Conservation (phyloP, 495 filamentous ascomycete species). For the Daldinia grandis region DNA sequence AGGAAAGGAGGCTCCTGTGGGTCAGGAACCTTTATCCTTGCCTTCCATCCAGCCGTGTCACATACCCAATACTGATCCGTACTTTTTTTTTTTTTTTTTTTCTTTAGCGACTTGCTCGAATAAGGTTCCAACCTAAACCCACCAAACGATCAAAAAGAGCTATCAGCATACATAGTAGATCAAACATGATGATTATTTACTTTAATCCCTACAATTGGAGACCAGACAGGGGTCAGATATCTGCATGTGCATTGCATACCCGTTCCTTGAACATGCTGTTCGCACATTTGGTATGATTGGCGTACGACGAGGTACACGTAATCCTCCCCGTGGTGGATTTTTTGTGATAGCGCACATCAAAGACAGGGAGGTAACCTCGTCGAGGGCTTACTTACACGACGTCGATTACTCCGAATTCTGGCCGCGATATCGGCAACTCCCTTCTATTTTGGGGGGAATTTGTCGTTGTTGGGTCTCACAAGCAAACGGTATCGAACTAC, state of each 20-base stretch:
- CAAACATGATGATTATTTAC: background rate
- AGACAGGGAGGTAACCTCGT: slow-evolving; percentile 13
- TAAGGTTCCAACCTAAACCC: background rate
- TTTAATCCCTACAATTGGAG: background rate
- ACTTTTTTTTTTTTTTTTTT: background rate
- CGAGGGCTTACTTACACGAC: slow-evolving; percentile 16
- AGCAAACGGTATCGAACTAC: slow-evolving; percentile 10
- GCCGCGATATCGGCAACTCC: slow-evolving; percentile 29
- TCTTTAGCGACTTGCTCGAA: background rate
- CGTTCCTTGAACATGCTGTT: slow-evolving; percentile 11
- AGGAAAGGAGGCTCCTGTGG: background rate
- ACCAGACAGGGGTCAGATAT: background rate
- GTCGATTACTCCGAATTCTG: slow-evolving; percentile 29
- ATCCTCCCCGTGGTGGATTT: slow-evolving; percentile 11
- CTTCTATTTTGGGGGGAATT: background rate
- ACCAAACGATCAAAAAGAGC: background rate
- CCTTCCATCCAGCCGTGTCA: background rate
- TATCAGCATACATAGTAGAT: background rate
- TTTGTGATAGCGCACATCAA: slow-evolving; percentile 10
- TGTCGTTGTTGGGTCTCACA: slow-evolving; percentile 3
- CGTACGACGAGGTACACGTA: slow-evolving; percentile 30
- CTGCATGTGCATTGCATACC: slow-evolving; percentile 37
- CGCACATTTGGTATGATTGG: slow-evolving; percentile 9
- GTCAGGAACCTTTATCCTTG: background rate
- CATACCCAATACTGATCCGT: too few species aligned